Base-by-base conservation (phyloP, 1,139 yeast genomes). In the Eremothecium cymbalariae region DNA sequence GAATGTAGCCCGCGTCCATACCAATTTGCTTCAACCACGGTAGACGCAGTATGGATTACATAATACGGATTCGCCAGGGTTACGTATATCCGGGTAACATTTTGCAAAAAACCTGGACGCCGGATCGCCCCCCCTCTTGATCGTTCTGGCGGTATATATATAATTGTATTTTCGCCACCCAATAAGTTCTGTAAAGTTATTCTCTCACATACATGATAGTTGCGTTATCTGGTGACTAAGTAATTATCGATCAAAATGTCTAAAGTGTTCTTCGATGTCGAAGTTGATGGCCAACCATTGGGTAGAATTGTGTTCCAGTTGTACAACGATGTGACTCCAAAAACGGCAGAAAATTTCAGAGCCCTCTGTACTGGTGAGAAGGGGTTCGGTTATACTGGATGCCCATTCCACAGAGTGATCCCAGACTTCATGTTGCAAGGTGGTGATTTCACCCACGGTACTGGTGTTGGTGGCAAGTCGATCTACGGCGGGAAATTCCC, bases 381-480 rank as follows among this genome's bases (percentile, higher is more conserved):
- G 31, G 60, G 64, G 24, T 67, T 71, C 45, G 94, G 94, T 47
- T 84, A 81, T 74, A 78, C 81, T 59, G 74, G 73, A 50, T 82
- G 94, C 20, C 67, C 75, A 47, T 86, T 86, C 86, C 96, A 86
- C 77, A 78, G 96, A 66, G 88, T 86, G 48, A 86, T 86, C 56
- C 90, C 93, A 55, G 73, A 80, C 55, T 86, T 86, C 68, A 86
- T 86, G 96, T 73, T 86, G 62, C 96, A 86, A 69, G 96, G 96
- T 64, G 96, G 96, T 68, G 96, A 86, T 65, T 85, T 86, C 70
- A 85, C 94, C 63, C 71, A 79, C 59, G 79, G 85, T 57, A 82
- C 79, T 63, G 96, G 96, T 50, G 82, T 93, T 53, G 96, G 96
- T 60, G 95, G 96, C 61, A 83, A 83, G 69, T 82, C 94, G 41